phyloP scores from a whole-genome alignment of 192 early-diverging fungal genomes.

The Podochytrium sp. region DNA sequence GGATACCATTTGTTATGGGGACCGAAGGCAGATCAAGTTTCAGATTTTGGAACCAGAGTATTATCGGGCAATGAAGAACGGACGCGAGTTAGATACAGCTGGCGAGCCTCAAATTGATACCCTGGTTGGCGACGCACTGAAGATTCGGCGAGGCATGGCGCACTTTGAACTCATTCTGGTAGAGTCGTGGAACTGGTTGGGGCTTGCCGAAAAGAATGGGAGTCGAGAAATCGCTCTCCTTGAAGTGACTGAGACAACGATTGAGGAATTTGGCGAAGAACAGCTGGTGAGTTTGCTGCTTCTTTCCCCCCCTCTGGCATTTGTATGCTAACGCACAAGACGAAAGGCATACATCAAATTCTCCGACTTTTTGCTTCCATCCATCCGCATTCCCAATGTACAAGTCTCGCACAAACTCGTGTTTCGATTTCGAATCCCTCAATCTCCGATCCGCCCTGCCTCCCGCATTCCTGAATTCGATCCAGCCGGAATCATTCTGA shows the following conservation, averaged over 20 bases:
- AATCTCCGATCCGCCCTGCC: background rate
- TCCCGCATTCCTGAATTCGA: conserved; percentile 5
- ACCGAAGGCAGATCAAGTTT: conserved; percentile 12
- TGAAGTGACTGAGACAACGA: background rate
- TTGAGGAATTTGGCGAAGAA: conserved; percentile 18
- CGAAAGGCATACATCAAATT: conserved; percentile 15
- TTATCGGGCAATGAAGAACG: background rate
- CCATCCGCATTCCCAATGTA: conserved; percentile 14
- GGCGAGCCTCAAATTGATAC: background rate
- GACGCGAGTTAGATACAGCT: background rate
- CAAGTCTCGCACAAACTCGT: conserved; percentile 14
- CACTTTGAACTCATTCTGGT: conserved; percentile 24
- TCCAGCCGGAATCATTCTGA: background rate
- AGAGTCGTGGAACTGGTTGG: conserved; percentile 23
- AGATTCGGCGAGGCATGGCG: conserved; percentile 14
- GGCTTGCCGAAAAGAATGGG: conserved; percentile 3
- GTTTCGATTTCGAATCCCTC: conserved; percentile 19
- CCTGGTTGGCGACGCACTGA: background rate
- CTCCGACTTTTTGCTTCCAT: conserved; percentile 28
- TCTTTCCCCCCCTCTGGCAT: background rate
- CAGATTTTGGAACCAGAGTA: conserved; percentile 2
- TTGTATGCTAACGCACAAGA: background rate
- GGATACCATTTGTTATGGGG: conserved; percentile 27
- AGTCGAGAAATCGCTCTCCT: conserved; percentile 8
- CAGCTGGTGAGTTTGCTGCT: conserved; percentile 10